A percentile compares a stretch with the other conserved stretches of the same genome.
These are phyloP conservation scores for Huntiella bhutanensis DNA, from an alignment of 2,329 filamentous ascomycete species.

Conservation along the genomic window DNA sequence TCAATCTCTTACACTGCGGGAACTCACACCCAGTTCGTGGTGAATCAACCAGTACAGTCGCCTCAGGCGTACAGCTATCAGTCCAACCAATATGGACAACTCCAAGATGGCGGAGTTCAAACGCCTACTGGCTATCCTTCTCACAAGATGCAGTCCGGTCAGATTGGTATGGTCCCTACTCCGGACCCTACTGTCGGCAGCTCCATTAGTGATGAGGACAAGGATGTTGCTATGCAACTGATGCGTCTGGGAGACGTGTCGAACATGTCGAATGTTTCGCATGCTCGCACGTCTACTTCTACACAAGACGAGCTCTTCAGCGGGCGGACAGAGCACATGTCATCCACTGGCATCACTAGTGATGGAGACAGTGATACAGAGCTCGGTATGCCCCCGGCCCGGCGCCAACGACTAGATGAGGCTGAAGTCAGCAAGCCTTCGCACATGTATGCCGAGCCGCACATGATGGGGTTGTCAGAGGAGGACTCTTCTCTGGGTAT, in stretches of 20 bases:
- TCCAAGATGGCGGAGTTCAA: no score
- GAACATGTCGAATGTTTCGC: constrained; percentile 71
- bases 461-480: constrained; percentile 1
- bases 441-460: not conserved
- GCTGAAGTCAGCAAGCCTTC: constrained; percentile 26
- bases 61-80: constrained; percentile 54
- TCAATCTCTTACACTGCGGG: constrained; percentile 57
- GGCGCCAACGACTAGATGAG: constrained; percentile 36
- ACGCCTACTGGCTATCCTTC: no score
- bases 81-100: constrained; percentile 16
- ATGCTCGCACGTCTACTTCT: constrained; percentile 81
- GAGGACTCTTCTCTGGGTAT: constrained; percentile 1
- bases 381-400: constrained; percentile 28
- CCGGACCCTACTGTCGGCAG: constrained; percentile 95
- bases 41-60: constrained; percentile 60
- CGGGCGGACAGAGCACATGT: constrained; percentile 66
- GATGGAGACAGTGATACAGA: constrained; percentile 54
- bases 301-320: constrained; percentile 88
- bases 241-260: constrained; percentile 69
- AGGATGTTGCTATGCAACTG: constrained; percentile 86
- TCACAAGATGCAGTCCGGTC: not conserved
- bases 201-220: constrained; percentile 86
- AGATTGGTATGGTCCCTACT: constrained; percentile 52
- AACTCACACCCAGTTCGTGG: constrained; percentile 62
- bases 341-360: constrained; percentile 69